Percentiles rank a stretch among this genome's conserved stretches.
phyloP scores from a whole-genome alignment of 2,329 filamentous ascomycete species.

The Colletotrichum higginsianum region DNA sequence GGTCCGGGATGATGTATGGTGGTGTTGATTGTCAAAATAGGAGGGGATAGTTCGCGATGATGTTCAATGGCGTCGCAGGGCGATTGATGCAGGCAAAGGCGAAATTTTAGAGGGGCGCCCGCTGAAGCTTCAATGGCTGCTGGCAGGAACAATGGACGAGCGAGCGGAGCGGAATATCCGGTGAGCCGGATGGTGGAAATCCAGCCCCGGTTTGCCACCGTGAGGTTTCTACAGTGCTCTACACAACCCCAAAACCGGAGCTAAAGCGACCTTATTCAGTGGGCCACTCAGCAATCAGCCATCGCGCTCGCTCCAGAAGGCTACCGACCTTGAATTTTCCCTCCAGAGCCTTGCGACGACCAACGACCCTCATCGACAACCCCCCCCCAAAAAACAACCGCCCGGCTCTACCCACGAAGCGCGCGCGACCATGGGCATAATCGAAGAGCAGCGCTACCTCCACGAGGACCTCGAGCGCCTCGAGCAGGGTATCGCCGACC shows the following conservation, averaged over 20 bases:
- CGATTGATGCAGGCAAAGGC: background rate
- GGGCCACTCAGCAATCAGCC: slow-evolving; percentile 35
- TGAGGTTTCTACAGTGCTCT: slow-evolving; percentile 5
- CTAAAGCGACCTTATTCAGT: slow-evolving; percentile 41
- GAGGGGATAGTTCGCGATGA: background rate
- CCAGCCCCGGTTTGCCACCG: background rate
- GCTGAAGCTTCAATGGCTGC: slow-evolving; percentile 30
- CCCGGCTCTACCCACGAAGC: background rate
- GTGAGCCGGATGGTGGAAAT: slow-evolving; percentile 4
- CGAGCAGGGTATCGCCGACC: slow-evolving; percentile 93
- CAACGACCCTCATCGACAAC: background rate
- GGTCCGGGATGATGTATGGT: background rate
- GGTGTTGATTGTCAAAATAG: slow-evolving; percentile 1
- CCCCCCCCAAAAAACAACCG: background rate
- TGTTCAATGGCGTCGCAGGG: background rate
- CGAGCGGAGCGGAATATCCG: slow-evolving; percentile 21
- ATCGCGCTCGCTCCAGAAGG: background rate
- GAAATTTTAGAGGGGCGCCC: slow-evolving; percentile 41
- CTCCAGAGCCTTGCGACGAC: slow-evolving; percentile 20
- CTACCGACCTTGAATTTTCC: slow-evolving; percentile 21
- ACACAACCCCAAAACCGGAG: slow-evolving; percentile 24
- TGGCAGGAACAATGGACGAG: background rate
- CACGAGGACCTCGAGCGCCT: slow-evolving; percentile 97
- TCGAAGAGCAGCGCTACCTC: slow-evolving; percentile 94
- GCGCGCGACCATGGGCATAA: slow-evolving; percentile 70